phyloP scores from a whole-genome alignment of 441 rosid genomes.

The Gossypium gossypioides region DNA sequence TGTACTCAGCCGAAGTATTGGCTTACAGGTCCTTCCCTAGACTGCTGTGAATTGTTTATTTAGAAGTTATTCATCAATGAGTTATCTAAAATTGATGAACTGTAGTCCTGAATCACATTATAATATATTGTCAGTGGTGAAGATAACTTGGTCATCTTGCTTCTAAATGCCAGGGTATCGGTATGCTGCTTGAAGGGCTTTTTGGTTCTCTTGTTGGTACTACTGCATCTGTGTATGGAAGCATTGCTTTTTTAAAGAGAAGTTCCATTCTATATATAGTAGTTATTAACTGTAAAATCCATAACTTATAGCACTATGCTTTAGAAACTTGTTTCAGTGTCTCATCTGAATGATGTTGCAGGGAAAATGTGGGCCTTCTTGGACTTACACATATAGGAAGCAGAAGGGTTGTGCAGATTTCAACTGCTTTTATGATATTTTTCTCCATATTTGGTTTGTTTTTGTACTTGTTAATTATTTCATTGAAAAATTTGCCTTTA shows the following conservation, averaged over 20 bases:
- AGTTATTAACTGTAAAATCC: background rate
- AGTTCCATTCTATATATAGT: background rate
- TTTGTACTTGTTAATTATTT: background rate
- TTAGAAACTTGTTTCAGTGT: background rate
- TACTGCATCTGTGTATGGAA: conserved; percentile 81
- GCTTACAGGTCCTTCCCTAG: conserved; percentile 51
- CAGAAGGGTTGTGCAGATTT: conserved; percentile 84
- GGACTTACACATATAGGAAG: conserved; percentile 86
- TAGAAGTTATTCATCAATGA: background rate
- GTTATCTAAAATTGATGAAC: background rate
- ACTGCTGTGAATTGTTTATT: background rate
- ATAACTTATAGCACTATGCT: background rate
- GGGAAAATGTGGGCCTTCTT: conserved; percentile 94
- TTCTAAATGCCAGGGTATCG: conserved; percentile 51
- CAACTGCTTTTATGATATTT: conserved; percentile 89
- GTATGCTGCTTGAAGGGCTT: conserved; percentile 71
- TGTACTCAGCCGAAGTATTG: conserved; percentile 73
- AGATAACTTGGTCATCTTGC: background rate
- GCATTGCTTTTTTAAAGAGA: background rate
- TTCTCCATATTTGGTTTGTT: conserved; percentile 86
- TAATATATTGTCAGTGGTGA: background rate
- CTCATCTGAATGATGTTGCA: conserved; percentile 27
- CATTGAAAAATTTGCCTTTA: background rate
- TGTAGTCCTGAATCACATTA: background rate
- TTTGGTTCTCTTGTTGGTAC: conserved; percentile 77